A percentile compares a stretch with the other conserved stretches of the same genome.
Evolutionary conservation across 176 grass and related monocot genomes (phyloP).

Genomic region (Eragrostis curvula): DNA sequence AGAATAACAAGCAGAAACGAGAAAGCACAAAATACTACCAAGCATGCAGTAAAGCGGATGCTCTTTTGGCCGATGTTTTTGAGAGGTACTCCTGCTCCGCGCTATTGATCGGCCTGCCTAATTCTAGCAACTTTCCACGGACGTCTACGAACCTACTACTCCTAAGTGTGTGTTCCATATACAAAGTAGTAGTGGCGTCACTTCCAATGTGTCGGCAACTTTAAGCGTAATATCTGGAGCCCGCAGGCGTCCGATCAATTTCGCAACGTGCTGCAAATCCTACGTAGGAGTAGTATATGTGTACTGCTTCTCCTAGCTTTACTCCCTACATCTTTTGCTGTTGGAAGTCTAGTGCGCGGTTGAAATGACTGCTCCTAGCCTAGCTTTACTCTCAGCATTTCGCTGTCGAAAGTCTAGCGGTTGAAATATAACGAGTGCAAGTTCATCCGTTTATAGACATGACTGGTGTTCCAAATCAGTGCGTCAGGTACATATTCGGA

Average conservation of each 20-base stretch:
- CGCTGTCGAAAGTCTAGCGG: neutral
- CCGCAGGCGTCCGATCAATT: neutral
- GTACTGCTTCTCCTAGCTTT: neutral
- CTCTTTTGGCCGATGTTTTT: neutral
- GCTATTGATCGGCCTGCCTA: constrained; percentile 7
- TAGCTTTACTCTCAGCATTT: neutral
- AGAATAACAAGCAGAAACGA: neutral
- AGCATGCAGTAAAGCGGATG: neutral
- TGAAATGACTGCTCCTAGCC: too few relatives aligned
- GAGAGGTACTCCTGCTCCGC: too few relatives aligned
- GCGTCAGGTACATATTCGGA: constrained; percentile 23
- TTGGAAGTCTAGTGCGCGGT: too few relatives aligned
- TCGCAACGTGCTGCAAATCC: neutral
- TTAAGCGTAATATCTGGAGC: neutral
- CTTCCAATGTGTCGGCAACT: constrained; percentile 1
- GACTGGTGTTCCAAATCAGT: neutral
- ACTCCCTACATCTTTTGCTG: too few relatives aligned
- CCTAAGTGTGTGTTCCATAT: too few relatives aligned
- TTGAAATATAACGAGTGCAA: neutral
- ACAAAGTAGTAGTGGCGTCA: neutral
- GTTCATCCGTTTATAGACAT: constrained; percentile 11
- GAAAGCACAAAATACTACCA: too few relatives aligned
- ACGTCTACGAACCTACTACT: neutral
- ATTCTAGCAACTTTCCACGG: neutral
- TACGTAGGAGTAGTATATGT: too few relatives aligned